These are phyloP conservation scores for Chrysosporium queenslandicum DNA, from an alignment of 2,329 filamentous ascomycete species.

Conservation along the genomic window DNA sequence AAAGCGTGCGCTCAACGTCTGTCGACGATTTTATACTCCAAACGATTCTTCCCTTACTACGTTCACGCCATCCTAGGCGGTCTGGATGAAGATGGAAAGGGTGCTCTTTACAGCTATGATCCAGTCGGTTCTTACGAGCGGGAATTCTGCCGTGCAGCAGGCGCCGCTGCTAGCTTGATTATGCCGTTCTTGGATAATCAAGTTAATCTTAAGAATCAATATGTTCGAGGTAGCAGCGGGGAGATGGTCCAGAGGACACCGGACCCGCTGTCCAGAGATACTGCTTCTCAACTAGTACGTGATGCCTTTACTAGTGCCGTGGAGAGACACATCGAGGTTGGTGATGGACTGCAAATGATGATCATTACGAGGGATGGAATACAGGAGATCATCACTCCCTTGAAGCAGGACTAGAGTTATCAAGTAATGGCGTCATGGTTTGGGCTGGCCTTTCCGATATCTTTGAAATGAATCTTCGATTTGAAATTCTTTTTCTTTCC, in stretches of 20 bases:
- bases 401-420: constrained; percentile 75
- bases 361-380: constrained; percentile 82
- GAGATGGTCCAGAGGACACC: constrained; percentile 53
- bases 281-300: constrained; percentile 80
- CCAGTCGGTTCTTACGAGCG: constrained; percentile 96
- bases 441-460: background rate
- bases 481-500: background rate
- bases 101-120: constrained; percentile 94
- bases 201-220: constrained; percentile 99
- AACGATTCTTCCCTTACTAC: constrained; percentile 99
- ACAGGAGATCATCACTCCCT: constrained; percentile 67
- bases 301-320: constrained; percentile 98
- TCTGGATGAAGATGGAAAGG: constrained; percentile 86
- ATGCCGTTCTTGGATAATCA: constrained; percentile 99
- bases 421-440: constrained; percentile 2
- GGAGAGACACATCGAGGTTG: constrained; percentile 97
- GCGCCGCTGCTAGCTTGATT: constrained; percentile 85
- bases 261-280: constrained; percentile 58
- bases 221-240: constrained; percentile 77
- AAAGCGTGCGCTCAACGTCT: constrained; percentile 90
- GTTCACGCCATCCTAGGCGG: constrained; percentile 89
- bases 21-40: constrained; percentile 89
- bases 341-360: constrained; percentile 91
- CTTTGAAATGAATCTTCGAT: background rate
- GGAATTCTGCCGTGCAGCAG: constrained; percentile 88